Percentiles rank a stretch among this genome's conserved stretches.
Evolutionary conservation across 1,139 yeast species (phyloP).

Genomic region (Debaryomycetaceae sp.): DNA sequence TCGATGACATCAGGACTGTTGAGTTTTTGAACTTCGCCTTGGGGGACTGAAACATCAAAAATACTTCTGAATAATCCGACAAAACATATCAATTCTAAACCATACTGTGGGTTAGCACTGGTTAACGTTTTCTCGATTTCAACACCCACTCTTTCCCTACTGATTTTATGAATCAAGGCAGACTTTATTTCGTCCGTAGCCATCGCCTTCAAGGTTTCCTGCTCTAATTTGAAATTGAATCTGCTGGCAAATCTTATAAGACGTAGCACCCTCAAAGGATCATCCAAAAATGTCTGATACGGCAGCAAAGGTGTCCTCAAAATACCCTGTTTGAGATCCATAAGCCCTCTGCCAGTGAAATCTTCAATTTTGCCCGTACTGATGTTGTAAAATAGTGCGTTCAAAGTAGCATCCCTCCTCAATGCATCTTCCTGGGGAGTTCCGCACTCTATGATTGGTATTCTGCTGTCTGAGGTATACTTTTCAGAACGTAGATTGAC

Average conservation of each 20-base stretch:
- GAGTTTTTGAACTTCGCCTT: conserved; percentile 17
- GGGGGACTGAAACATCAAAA: conserved; percentile 42
- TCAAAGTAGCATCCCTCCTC: conserved; percentile 90
- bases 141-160: conserved; percentile 86
- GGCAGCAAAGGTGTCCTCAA: conserved; percentile 89
- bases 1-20: conserved; percentile 10
- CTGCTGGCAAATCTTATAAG: conserved; percentile 82
- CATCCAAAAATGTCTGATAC: conserved; percentile 80
- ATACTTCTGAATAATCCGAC: conserved; percentile 57
- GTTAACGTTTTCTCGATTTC: conserved; percentile 74
- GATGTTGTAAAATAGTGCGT: conserved; percentile 86
- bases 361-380: conserved; percentile 72
- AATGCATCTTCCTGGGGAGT: conserved; percentile 90
- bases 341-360: conserved; percentile 69
- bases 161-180: conserved; percentile 69
- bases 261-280: conserved; percentile 85
- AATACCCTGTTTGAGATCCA: conserved; percentile 66
- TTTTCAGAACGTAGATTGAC: conserved; percentile 87
- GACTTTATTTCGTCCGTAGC: conserved; percentile 49
- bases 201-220: conserved; percentile 65
- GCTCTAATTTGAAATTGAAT: conserved; percentile 64
- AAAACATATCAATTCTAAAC: conserved; percentile 55
- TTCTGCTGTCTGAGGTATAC: conserved; percentile 76
- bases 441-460: conserved; percentile 76
- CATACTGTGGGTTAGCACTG: conserved; percentile 63